phyloP scores from a whole-genome alignment of 148 eudicot genomes.

The Arbutus unedo region DNA sequence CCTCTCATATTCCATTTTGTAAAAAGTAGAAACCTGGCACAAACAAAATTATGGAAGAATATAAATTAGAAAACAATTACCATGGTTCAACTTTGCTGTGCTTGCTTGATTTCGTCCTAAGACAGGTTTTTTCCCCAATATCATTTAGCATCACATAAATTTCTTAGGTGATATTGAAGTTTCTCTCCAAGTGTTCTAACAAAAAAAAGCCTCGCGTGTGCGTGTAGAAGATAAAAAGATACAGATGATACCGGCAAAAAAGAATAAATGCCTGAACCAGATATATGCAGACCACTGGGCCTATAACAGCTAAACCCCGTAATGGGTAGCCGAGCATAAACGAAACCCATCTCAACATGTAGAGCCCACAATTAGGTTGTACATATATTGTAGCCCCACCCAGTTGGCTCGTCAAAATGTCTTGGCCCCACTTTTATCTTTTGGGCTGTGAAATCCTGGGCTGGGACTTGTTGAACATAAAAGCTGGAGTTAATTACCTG shows the following conservation, averaged over 20 bases:
- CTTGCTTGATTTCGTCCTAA: background rate
- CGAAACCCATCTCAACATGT: background rate
- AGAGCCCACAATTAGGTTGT: background rate
- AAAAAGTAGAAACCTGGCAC: conserved; percentile 30
- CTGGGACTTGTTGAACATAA: background rate
- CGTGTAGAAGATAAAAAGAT: too few relatives aligned
- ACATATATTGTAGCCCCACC: background rate
- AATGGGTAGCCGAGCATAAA: background rate
- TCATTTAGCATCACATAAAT: background rate
- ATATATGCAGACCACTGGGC: background rate
- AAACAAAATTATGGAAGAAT: background rate
- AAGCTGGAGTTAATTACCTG: conserved; percentile 27
- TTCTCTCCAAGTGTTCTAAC: too few relatives aligned
- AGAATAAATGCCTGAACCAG: background rate
- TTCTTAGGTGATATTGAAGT: too few relatives aligned
- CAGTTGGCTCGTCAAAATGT: background rate
- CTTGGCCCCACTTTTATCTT: background rate
- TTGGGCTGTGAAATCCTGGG: background rate
- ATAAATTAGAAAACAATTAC: background rate
- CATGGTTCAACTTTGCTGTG: background rate
- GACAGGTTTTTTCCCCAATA: background rate
- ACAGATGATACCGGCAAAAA: too few relatives aligned
- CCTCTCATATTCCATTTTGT: conserved; percentile 29
- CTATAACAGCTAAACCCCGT: background rate
- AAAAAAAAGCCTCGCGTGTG: too few relatives aligned